Conservation (phyloP, 495 filamentous ascomycete species). For the Diplogelasinospora grovesii region DNA sequence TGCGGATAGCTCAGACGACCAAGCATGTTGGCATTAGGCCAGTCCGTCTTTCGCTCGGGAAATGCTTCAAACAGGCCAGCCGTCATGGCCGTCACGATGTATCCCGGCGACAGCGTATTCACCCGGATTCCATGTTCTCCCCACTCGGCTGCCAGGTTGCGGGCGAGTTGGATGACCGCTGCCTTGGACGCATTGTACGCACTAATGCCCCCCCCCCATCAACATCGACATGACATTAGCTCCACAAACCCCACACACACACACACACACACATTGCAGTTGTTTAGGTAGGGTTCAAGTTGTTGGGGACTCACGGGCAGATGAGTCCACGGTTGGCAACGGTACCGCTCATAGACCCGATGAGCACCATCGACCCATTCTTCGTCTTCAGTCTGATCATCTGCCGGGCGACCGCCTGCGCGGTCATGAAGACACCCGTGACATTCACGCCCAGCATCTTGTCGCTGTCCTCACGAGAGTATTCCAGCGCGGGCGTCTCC, state of each 20-base stretch:
- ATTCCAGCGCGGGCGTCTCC: slow-evolving; percentile 62
- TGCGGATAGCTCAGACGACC: slow-evolving; percentile 68
- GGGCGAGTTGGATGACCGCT: slow-evolving; percentile 73
- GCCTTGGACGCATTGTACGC: slow-evolving; percentile 92
- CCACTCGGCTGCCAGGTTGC: slow-evolving; percentile 86
- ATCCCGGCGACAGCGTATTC: slow-evolving; percentile 91
- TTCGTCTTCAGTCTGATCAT: slow-evolving; percentile 55
- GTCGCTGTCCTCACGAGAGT: slow-evolving; percentile 54
- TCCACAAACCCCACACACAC: neutral
- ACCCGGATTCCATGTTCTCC: slow-evolving; percentile 82
- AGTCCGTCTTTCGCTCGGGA: slow-evolving; percentile 68
- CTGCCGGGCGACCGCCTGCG: slow-evolving; percentile 67
- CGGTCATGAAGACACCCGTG: slow-evolving; percentile 70
- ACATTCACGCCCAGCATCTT: slow-evolving; percentile 69
- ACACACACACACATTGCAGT: neutral
- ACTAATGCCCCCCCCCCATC: slow-evolving; percentile 27
- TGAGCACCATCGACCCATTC: slow-evolving; percentile 66
- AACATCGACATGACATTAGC: neutral
- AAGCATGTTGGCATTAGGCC: slow-evolving; percentile 88
- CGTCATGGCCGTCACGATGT: slow-evolving; percentile 92
- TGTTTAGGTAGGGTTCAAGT: neutral
- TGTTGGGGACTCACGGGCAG: slow-evolving; percentile 32
- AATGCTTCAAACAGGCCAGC: slow-evolving; percentile 66
- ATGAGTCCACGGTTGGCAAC: slow-evolving; percentile 61
- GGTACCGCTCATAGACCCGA: slow-evolving; percentile 74